These are phyloP conservation scores for Fraxinus sp. DNA, from an alignment of 305 asterid genomes.

Conservation along the genomic window DNA sequence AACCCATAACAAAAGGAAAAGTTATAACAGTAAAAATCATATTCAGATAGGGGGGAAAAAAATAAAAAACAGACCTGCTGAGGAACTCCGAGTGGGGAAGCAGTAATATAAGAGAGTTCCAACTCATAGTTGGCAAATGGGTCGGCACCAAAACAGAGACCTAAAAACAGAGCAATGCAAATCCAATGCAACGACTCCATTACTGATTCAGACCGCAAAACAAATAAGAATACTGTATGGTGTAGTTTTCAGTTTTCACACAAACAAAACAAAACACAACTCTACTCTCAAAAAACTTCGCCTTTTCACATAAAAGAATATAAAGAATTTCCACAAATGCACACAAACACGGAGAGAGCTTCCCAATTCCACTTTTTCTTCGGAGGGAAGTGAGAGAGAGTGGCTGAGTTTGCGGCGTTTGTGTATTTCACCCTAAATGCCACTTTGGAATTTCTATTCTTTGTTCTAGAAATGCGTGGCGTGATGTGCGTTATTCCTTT, in stretches of 20 bases:
- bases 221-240: background rate
- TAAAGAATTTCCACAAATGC: background rate
- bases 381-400: background rate
- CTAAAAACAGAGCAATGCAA: slow-evolving; percentile 38
- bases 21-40: background rate
- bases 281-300: slow-evolving; percentile 7
- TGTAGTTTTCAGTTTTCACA: slow-evolving; percentile 9
- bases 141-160: slow-evolving; percentile 57
- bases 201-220: background rate
- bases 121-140: slow-evolving; percentile 58
- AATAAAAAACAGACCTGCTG: slow-evolving; percentile 58
- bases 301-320: slow-evolving; percentile 16
- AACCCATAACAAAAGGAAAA: background rate
- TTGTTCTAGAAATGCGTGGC: slow-evolving; percentile 30
- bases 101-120: slow-evolving; percentile 67
- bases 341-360: slow-evolving; percentile 4
- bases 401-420: background rate
- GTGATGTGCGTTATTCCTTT: slow-evolving; percentile 34
- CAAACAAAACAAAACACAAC: background rate
- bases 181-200: slow-evolving; percentile 43
- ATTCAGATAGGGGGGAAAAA: background rate
- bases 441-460: slow-evolving; percentile 16
- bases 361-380: slow-evolving; percentile 22
- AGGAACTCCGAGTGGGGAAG: slow-evolving; percentile 86
- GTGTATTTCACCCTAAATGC: slow-evolving; percentile 11